Percentiles rank a stretch among this genome's conserved stretches.
These are phyloP conservation scores for Leptodontidium sp. DNA, from an alignment of 2,329 filamentous ascomycete genomes.

Conservation along the genomic window DNA sequence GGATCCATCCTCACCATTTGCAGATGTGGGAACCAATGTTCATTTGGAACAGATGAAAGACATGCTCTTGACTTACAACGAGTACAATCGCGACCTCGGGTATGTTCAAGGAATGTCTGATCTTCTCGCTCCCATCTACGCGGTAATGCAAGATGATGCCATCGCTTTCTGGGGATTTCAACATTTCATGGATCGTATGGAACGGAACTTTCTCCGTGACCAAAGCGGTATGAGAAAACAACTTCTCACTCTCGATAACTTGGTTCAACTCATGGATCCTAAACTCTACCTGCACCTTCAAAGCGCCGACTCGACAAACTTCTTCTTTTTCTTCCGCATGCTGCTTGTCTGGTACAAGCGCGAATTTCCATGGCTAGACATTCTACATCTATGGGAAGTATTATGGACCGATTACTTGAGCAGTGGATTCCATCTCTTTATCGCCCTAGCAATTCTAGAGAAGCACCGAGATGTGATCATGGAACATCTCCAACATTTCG, in stretches of 20 bases:
- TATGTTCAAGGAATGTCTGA: constrained; percentile 99
- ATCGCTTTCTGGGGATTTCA: constrained; percentile 97
- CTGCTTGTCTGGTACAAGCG: constrained; percentile 98
- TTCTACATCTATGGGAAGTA: constrained; percentile 88
- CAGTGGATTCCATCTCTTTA: constrained; percentile 92
- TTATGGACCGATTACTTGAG: constrained; percentile 93
- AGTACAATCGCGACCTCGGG: constrained; percentile 93
- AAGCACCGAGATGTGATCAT: constrained; percentile 98
- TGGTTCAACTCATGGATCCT: constrained; percentile 96
- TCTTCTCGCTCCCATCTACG: constrained; percentile 93
- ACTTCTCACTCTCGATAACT: constrained; percentile 88
- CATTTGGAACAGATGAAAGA: constrained; percentile 99
- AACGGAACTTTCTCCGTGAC: constrained; percentile 93
- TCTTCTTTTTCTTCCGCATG: constrained; percentile 99
- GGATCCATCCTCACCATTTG: constrained; percentile 94
- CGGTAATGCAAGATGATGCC: constrained; percentile 96
- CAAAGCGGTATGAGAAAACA: constrained; percentile 97
- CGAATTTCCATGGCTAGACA: constrained; percentile 90
- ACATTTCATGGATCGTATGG: constrained; percentile 97
- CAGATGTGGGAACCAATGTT: constrained; percentile 91
- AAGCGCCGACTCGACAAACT: constrained; percentile 93
- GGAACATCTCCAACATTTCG: constrained; percentile 91
- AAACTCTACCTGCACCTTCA: constrained; percentile 91
- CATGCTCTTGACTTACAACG: constrained; percentile 98
- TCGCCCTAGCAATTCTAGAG: constrained; percentile 92